A percentile compares a stretch with the other conserved stretches of the same genome.
Evolutionary conservation across 2,329 filamentous ascomycete genomes (phyloP).

Genomic region (Alternaria ventricosa): DNA sequence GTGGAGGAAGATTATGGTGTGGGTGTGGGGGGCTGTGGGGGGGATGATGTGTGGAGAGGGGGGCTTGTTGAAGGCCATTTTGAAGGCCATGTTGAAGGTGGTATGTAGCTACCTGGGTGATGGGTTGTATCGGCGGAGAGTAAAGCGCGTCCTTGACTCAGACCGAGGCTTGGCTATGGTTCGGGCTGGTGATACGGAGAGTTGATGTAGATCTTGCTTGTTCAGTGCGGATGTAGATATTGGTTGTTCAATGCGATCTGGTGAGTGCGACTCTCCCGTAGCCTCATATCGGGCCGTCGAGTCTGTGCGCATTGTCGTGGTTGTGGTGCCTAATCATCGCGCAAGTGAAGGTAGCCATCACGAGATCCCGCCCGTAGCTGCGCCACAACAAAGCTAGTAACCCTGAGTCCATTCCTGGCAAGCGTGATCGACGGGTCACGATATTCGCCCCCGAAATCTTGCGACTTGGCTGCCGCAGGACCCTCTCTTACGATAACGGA

Average conservation of each 20-base stretch:
- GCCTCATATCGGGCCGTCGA: background rate
- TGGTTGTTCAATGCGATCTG: background rate
- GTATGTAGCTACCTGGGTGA: background rate
- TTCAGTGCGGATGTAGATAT: background rate
- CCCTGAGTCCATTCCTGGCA: background rate
- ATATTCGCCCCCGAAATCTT: background rate
- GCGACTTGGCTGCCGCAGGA: background rate
- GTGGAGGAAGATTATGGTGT: constrained; percentile 58
- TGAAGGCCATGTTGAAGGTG: too few relatives aligned
- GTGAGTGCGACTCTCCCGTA: background rate
- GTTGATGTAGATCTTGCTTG: background rate
- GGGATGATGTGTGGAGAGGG: background rate
- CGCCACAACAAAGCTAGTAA: background rate
- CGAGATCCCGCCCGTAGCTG: rapidly evolving
- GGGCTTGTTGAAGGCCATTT: too few relatives aligned
- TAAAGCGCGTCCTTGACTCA: background rate
- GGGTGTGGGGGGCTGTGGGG: constrained; percentile 43
- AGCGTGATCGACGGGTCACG: background rate
- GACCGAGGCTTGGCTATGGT: background rate
- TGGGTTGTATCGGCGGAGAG: too few relatives aligned
- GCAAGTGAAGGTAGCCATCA: background rate
- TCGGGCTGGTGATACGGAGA: background rate
- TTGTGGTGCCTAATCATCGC: background rate
- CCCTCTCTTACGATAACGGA: background rate
- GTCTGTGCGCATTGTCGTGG: background rate